Percentiles rank a stretch among this genome's conserved stretches.
phyloP scores from a whole-genome alignment of 2,329 filamentous ascomycete genomes.

The Talaromyces marneffei region DNA sequence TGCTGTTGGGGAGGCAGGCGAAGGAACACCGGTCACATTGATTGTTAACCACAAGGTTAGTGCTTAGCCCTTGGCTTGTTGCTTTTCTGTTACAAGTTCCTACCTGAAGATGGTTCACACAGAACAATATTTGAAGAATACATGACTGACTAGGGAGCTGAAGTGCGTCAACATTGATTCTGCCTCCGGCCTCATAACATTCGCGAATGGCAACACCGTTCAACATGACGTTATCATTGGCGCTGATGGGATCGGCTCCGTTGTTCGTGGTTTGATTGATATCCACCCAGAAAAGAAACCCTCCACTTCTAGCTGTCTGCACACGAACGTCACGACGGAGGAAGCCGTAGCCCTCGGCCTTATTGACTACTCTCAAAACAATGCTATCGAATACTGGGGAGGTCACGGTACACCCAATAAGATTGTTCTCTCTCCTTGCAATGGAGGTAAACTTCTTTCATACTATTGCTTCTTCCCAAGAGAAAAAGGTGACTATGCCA shows the following conservation, averaged over 20 bases:
- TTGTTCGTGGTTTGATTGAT: constrained; percentile 59
- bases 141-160: not conserved
- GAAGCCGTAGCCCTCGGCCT: constrained; percentile 56
- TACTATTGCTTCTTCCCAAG: constrained; percentile 67
- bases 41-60: constrained; percentile 50
- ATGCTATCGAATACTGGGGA: constrained; percentile 65
- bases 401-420: constrained; percentile 60
- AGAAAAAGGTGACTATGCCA: constrained; percentile 54
- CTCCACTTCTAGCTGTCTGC: constrained; percentile 57
- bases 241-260: constrained; percentile 63
- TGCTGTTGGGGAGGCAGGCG: constrained; percentile 48
- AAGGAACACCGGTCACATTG: constrained; percentile 50
- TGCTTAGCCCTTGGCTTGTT: not conserved
- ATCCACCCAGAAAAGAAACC: constrained; percentile 55
- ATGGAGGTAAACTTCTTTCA: constrained; percentile 58
- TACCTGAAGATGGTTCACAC: not conserved
- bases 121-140: not conserved
- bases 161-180: constrained; percentile 46
- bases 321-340: constrained; percentile 58
- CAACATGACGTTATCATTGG: constrained; percentile 58
- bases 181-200: constrained; percentile 45
- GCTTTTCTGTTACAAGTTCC: no score
- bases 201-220: constrained; percentile 47
- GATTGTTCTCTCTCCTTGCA: constrained; percentile 65
- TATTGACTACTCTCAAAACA: constrained; percentile 56